Evolutionary conservation across 2,329 filamentous ascomycete species (phyloP), one percentile per base, ranked within the genome.

Genomic region (Aphanoascus verrucosus): DNA sequence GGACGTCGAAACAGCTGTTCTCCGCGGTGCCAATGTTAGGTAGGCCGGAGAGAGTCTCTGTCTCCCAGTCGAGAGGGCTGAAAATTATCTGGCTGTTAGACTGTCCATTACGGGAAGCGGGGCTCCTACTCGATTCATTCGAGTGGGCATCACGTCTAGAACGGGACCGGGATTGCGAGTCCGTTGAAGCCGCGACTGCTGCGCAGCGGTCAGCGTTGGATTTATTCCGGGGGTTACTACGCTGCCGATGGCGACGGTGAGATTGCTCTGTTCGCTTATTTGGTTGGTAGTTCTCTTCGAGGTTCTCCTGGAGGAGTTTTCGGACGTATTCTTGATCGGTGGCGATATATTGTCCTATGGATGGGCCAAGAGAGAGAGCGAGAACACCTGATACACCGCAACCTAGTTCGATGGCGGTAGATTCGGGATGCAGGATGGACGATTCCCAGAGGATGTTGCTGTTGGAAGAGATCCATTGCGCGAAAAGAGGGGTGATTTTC

Each of bases 281-380:
- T 20, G 37, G 31, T 19, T 48, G 51, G 6, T 43, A 19, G 23
- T 74, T 73, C 11, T 60, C 78, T 0, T 76, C 69, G 2, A 97
- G 70, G 65, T 97, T 98, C 59, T 82, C 79, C 56, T 80, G 79
- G n/a, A 95, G 72, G 0, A 91, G 71, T 56, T 82, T 84, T 55
- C 86, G 77, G 1, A 94, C 86, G 67, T 97, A 97, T 43, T 81
- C 71, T 68, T 96, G 91, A 67, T 98, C 93, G 0, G 90, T 95
- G 44, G 93, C 81, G 43, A 89, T 75, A 65, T 93, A 94, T 55
- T 74, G 74, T 5, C 64, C 58, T 15, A 94, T 76, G 2, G 71
- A 72, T 1, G 80, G 78, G 1, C 79, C 78, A 11, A 95, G 69
- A 5, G 81, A 73, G 37, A 93, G 73, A 2, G 85, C 88, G 34